Base-by-base conservation (phyloP, 2,329 filamentous ascomycete species). In the Teratosphaeria pseudoeucalypti region DNA sequence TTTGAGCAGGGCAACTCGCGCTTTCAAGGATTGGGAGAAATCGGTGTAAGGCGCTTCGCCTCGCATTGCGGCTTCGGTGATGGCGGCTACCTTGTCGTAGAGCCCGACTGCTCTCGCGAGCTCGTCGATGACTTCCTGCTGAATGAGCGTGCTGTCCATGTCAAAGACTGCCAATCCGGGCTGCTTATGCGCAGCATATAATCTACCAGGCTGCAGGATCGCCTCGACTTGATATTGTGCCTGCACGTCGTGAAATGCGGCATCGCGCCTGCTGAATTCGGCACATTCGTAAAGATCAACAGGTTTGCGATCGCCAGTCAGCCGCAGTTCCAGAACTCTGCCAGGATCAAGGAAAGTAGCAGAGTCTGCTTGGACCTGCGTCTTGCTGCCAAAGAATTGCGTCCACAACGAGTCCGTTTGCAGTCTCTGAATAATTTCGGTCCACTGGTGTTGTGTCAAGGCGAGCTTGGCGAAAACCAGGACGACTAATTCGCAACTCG, bases 71-170 rank as follows among this genome's bases (percentile, higher is more conserved):
- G 91, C 87, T 61, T 87, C 87, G 0, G 94, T 99, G 66, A 99
- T 97, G 68, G 87, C 81, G 10, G 90, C 88, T 47, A 99, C 92
- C 67, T 89, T 79, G 57, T 85, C 85, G 62, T 74, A 73, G 34
- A 66, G 60, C 57, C 90, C 89, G 2, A 96, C 84, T 43, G 88
- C 88, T 58, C 88, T 85, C 3, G 94, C 94, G 59, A 99, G 86
- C 68, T 97, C 86, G 74, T 99, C 94, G 71, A 99, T 97, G 62
- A 96, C 92, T 77, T 99, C 94, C 74, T 99, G 92, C 58, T 92
- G 88, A 72, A 99, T 97, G 61, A 99, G 82, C 0, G 94, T 99
- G 74, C 88, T 94, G 77, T 99, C 94, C 94, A 99, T 99, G 74
- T 99, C 94, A 70, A 99, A 99, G 34, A 96, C 90, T 3, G 92